phyloP scores from a whole-genome alignment of 306 rosid genomes.

The Lathyrus oleraceus region DNA sequence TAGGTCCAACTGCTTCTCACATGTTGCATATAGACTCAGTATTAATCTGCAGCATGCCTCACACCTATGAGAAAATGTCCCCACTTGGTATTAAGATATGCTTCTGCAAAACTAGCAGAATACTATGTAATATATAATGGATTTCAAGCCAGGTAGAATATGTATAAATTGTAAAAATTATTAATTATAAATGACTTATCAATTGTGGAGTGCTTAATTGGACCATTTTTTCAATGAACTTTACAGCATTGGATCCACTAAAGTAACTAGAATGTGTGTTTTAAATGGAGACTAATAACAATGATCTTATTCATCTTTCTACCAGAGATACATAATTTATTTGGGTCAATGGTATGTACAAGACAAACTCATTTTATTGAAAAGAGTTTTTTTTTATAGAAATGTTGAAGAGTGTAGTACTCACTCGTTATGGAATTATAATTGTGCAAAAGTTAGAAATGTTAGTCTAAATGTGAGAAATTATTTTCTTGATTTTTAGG shows the following conservation, averaged over 20 bases:
- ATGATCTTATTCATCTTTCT: no score
- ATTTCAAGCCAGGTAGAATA: neutral
- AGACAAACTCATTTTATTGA: no score
- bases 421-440: no score
- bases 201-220: neutral
- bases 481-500: neutral
- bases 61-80: slow-evolving; percentile 10
- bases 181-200: neutral
- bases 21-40: slow-evolving; percentile 23
- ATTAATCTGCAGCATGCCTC: slow-evolving; percentile 19
- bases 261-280: neutral
- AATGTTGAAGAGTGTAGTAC: no score
- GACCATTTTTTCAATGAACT: neutral
- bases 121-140: neutral
- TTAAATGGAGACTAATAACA: neutral
- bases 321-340: no score
- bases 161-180: neutral
- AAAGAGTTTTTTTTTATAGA: no score
- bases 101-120: neutral
- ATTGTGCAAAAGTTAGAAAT: no score
- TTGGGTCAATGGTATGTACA: no score
- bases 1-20: slow-evolving; percentile 42
- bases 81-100: slow-evolving; percentile 20
- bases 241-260: neutral
- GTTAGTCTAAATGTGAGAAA: no score